These are phyloP conservation scores for Eragrostis tef DNA, from an alignment of 202 grass and related monocot species.

Conservation along the genomic window DNA sequence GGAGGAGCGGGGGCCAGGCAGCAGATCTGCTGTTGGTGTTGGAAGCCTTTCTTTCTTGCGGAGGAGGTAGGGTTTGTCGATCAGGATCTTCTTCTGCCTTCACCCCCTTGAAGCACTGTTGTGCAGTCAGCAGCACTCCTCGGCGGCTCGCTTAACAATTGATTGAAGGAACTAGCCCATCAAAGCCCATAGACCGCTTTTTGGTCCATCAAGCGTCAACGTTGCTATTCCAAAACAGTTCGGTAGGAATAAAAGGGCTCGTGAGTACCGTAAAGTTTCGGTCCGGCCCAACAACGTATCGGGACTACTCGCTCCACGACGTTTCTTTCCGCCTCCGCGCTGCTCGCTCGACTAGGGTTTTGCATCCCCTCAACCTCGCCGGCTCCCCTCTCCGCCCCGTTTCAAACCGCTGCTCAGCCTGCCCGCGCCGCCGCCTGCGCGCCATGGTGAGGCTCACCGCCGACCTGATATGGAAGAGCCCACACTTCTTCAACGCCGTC, in stretches of 20 bases:
- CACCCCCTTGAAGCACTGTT: too few relatives aligned
- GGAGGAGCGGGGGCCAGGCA: neutral
- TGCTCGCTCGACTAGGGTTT: constrained; percentile 32
- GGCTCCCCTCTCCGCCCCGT: neutral
- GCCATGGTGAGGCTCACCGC: constrained; percentile 91
- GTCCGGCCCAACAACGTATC: neutral
- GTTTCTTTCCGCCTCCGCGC: neutral
- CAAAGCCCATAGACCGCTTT: too few relatives aligned
- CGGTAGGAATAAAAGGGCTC: too few relatives aligned
- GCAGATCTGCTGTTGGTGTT: constrained; percentile 3
- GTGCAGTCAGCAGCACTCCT: too few relatives aligned
- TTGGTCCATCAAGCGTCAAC: too few relatives aligned
- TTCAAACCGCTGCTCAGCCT: neutral
- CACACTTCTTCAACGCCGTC: constrained; percentile 96
- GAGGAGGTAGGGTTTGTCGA: neutral
- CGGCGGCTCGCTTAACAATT: too few relatives aligned
- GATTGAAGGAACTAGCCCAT: too few relatives aligned
- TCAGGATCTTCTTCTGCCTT: too few relatives aligned
- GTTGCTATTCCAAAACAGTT: too few relatives aligned
- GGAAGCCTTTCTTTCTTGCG: constrained; percentile 34
- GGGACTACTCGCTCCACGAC: neutral
- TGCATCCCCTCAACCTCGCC: constrained; percentile 1
- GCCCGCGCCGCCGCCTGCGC: neutral
- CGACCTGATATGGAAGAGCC: constrained; percentile 98
- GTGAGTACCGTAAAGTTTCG: neutral